Evolutionary conservation across 192 early-diverging fungal species (phyloP).

Genomic region (Coemansia sp.): DNA sequence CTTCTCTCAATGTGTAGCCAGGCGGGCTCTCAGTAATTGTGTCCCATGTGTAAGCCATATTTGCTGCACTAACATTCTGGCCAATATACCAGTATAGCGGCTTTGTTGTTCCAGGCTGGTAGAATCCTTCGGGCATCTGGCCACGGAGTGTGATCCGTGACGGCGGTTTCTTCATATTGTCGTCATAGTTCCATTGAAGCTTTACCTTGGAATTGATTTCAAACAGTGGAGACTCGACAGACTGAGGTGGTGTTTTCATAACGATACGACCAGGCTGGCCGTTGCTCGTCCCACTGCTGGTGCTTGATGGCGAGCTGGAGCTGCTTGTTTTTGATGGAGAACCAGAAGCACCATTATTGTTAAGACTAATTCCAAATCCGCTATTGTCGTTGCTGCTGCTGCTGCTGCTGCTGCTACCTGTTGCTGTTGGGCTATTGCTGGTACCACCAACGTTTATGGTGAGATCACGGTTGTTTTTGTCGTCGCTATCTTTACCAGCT

Average conservation of each 20-base stretch:
- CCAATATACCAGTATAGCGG: slow-evolving; percentile 56
- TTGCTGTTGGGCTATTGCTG: not conserved
- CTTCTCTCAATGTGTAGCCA: slow-evolving; percentile 50
- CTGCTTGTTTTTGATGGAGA: slow-evolving; percentile 42
- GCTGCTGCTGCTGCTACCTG: not conserved
- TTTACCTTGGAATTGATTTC: slow-evolving; percentile 46
- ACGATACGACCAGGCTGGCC: slow-evolving; percentile 54
- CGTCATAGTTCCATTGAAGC: slow-evolving; percentile 51
- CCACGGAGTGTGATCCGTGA: slow-evolving; percentile 46
- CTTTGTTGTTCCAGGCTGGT: slow-evolving; percentile 50
- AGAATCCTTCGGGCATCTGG: slow-evolving; percentile 46
- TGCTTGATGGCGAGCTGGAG: slow-evolving; percentile 29
- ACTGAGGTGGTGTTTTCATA: slow-evolving; percentile 52
- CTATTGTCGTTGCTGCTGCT: slow-evolving; percentile 14
- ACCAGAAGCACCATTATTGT: slow-evolving; percentile 7
- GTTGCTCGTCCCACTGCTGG: slow-evolving; percentile 47
- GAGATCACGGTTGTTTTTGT: slow-evolving; percentile 27
- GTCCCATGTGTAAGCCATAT: slow-evolving; percentile 48
- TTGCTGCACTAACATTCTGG: slow-evolving; percentile 41
- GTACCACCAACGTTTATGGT: slow-evolving; percentile 17
- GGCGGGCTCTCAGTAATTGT: slow-evolving; percentile 54
- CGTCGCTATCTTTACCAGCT: slow-evolving; percentile 3
- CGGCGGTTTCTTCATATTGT: slow-evolving; percentile 54
- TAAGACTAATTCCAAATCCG: slow-evolving; percentile 38
- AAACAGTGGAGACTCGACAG: slow-evolving; percentile 50